phyloP scores from a whole-genome alignment of 73 alveolate genomes.

The Tetrahymena malaccensis region DNA sequence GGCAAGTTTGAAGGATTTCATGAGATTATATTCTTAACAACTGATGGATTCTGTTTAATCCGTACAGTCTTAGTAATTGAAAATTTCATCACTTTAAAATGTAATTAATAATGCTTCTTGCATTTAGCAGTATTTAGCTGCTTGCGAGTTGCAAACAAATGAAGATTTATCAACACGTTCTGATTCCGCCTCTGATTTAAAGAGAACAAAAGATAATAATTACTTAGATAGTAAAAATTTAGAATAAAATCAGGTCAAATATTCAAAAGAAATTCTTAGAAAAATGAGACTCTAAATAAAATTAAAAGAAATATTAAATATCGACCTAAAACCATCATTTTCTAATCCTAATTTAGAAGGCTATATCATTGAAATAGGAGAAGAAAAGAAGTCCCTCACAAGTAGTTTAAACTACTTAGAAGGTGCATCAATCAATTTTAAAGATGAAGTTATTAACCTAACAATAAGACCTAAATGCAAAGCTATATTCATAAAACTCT shows the following conservation, averaged over 20 bases:
- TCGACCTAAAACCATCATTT: background rate
- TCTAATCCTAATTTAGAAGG: background rate
- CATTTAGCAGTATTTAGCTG: background rate
- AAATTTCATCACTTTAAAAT: background rate
- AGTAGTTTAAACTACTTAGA: background rate
- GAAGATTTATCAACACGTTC: background rate
- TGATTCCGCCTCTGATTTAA: background rate
- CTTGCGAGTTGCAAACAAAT: background rate
- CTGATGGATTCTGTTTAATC: background rate
- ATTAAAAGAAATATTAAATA: background rate
- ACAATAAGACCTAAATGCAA: background rate
- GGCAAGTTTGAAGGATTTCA: background rate
- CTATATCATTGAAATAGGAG: background rate
- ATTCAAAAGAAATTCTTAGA: background rate
- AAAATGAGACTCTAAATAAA: background rate
- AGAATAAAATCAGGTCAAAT: background rate
- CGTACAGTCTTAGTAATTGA: background rate
- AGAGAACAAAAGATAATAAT: background rate
- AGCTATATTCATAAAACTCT: background rate
- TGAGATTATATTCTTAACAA: background rate
- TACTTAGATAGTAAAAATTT: background rate
- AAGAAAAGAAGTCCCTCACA: background rate
- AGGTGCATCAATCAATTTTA: background rate
- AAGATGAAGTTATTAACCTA: background rate
- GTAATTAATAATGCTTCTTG: background rate